Base-by-base conservation (phyloP, 2,329 filamentous ascomycete species). In the Dendrostoma leiphaemia region DNA sequence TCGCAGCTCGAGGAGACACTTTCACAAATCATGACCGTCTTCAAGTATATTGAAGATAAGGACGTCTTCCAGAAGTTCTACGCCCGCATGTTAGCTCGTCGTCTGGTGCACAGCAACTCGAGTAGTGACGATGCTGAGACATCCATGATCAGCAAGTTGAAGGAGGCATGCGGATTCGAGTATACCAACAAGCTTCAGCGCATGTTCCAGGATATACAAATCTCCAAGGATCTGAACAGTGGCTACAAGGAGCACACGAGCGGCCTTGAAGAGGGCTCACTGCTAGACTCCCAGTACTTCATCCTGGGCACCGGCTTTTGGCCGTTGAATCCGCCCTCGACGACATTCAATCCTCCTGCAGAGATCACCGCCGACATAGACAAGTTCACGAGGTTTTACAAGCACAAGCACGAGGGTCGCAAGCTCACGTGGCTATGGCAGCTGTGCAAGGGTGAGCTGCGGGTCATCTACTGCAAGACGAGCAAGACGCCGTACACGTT, bases 11-110 rank as follows among this genome's bases (percentile, higher is more conserved):
- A 99, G 74, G 87, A 88, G 61, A 88, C 91, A 29, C 77, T 97
- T 28, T 85, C 84, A 19, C 90, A 97, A 70, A 94, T 99, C 65
- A 99, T 99, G 94, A 97, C 93, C 1, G 91, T 99, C 52, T 99
- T 99, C 83, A 97, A 97, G 76, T 99, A 99, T 73, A 97, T 99
- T 60, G 94, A 99, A 69, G 95, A 99, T 74, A 99, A 99, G 79
- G 94, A 99, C 67, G 95, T 99, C 5, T 99, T 99, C 81, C 94
- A 97, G 72, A 99, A 97, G 72, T 99, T 97, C 74, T 99, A 99
- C 74, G 96, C 93, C 2, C 89, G 92, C 59, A 96, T 96, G 87
- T 77, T 99, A 63, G 94, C 94, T 47, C 91, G 96, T 70, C 91
- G 94, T 64, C 77, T 99, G 52, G 94, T 99, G 17, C 91, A 97